Base-by-base conservation (phyloP, 2,329 filamentous ascomycete species). In the Xylaria sp. region DNA sequence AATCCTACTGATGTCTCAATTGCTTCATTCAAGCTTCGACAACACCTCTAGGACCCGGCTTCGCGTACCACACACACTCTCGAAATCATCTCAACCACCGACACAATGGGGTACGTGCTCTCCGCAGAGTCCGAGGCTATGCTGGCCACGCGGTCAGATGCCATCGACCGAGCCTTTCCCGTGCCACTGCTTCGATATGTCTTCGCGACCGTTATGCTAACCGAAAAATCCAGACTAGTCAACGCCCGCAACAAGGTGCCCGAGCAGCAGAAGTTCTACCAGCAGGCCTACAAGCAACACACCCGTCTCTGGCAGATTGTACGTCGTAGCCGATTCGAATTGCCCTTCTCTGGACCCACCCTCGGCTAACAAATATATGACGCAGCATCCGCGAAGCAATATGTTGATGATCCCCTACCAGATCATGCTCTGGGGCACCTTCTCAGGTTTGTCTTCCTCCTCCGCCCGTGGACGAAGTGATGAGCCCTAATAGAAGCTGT, bases 261-360 rank as follows among this genome's bases (percentile, higher is more conserved):
- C 52, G 68, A 88, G 71, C 82, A 88, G 78, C 90, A 93, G 82
- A 81, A 83, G 69, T 76, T 84, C 66, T 91, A 90, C 80, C 89
- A 92, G 78, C 78, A 81, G 63, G 86, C 90, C 66, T 89, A 89
- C 74, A 84, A 83, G 68, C 75, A 78, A 60, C 83, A 87, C 73
- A 78, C 85, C 64, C 85, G 90, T 68, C 75, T 90, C 72, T 92
- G 90, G 89, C 79, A 83, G 75, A 91, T 92, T 76, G 89, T 92
- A 82, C 72, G 87, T 80, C 39, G 39, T 52, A 24, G 48, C 52
- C 52, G 58, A 57, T 29, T 46, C 45, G 34, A 45, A 39, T 21
- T 22, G 21, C 34, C 39, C 40, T 21, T 46, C 48, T 45, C 8
- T 17, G 26, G 24, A 42, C 11, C 19, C 19, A 37, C 42, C 18